These are phyloP conservation scores for Scheffersomyces stipitis DNA, from an alignment of 805 yeast species.

Conservation along the genomic window DNA sequence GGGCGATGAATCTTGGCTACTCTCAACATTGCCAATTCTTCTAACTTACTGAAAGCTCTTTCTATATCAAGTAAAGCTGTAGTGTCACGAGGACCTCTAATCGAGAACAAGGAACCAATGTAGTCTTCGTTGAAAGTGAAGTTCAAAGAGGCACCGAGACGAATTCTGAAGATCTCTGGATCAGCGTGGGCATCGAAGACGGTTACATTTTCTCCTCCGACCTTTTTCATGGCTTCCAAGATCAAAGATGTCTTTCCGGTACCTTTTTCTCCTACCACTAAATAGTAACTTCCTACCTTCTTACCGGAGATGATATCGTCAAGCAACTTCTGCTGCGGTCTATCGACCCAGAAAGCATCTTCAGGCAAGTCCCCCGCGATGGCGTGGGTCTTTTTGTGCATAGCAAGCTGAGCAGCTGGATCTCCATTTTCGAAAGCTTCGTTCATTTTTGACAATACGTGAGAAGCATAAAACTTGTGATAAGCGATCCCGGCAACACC, in stretches of 20 bases:
- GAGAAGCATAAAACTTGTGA: conserved; percentile 58
- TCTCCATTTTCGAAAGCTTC: conserved; percentile 68
- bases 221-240: conserved; percentile 65
- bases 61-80: conserved; percentile 81
- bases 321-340: conserved; percentile 64
- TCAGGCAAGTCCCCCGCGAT: conserved; percentile 16
- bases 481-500: conserved; percentile 73
- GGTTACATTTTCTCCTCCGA: conserved; percentile 62
- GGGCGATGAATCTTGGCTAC: conserved; percentile 49
- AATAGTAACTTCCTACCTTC: conserved; percentile 65
- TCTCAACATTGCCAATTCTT: conserved; percentile 63
- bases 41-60: conserved; percentile 74
- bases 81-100: conserved; percentile 82
- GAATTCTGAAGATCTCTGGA: conserved; percentile 74
- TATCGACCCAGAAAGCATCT: conserved; percentile 55
- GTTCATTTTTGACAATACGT: conserved; percentile 64
- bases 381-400: conserved; percentile 46
- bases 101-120: conserved; percentile 76
- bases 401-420: conserved; percentile 58
- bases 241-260: conserved; percentile 81
- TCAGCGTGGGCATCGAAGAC: conserved; percentile 82
- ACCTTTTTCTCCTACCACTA: conserved; percentile 81
- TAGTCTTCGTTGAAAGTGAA: conserved; percentile 79
- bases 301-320: conserved; percentile 67
- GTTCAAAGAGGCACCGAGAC: conserved; percentile 73